These are phyloP conservation scores for Trichosporon sp. DNA, from an alignment of 1,284 basidiomycete species.

Conservation along the genomic window DNA sequence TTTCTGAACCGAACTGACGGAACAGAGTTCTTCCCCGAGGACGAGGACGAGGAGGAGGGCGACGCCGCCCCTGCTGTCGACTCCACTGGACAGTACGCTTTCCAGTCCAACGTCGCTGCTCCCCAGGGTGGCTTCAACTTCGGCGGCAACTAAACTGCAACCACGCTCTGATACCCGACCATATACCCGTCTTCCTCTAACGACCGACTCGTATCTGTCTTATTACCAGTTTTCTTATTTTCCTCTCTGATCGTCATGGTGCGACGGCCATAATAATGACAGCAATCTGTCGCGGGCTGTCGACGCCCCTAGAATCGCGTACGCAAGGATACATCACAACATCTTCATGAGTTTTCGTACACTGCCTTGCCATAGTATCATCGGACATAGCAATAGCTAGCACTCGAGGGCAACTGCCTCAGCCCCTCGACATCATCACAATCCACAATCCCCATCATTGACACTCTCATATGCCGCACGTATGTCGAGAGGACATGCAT, in stretches of 20 bases:
- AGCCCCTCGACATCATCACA: slow-evolving; percentile 7
- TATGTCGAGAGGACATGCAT: slow-evolving; percentile 7
- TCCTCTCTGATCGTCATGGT: background rate
- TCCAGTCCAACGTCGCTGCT: slow-evolving; percentile 62
- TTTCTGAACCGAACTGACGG: background rate
- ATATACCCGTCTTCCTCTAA: background rate
- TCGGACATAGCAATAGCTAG: slow-evolving; percentile 6
- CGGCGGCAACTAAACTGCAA: slow-evolving; percentile 42
- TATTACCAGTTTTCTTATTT: background rate
- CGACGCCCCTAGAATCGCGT: slow-evolving; percentile 5
- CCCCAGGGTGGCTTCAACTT: slow-evolving; percentile 95
- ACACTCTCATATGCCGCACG: background rate
- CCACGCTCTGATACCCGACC: background rate
- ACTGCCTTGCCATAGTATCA: slow-evolving; percentile 2
- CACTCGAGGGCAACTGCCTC: slow-evolving; percentile 3
- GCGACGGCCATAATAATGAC: slow-evolving; percentile 3
- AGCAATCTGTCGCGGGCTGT: background rate
- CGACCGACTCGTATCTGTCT: slow-evolving; percentile 1
- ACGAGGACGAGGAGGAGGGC: slow-evolving; percentile 57
- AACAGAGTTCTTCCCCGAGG: slow-evolving; percentile 48
- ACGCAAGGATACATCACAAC: background rate
- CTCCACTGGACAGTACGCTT: slow-evolving; percentile 79
- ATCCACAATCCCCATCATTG: background rate
- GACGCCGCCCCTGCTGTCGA: slow-evolving; percentile 78
- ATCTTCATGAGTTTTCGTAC: background rate